phyloP scores from a whole-genome alignment of 192 early-diverging fungal genomes.

The Entomortierella lignicola region DNA sequence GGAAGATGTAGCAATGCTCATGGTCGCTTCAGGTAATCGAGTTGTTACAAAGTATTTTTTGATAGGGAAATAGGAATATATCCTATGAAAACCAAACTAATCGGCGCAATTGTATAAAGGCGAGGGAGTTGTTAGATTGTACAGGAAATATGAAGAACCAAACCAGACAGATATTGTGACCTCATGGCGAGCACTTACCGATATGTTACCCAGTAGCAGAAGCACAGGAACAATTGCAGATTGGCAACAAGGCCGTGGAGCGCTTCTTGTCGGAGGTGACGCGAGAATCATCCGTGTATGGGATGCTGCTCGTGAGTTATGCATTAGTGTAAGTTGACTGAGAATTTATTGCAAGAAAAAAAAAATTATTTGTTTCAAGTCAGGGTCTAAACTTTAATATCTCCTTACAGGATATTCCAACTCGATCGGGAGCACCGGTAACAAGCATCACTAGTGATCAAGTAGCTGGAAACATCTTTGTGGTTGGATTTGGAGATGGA shows the following conservation, averaged over 20 bases:
- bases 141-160: conserved; percentile 72
- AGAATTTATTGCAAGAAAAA: too few relatives aligned
- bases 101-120: conserved; percentile 48
- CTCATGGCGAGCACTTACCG: conserved; percentile 81
- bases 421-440: conserved; percentile 63
- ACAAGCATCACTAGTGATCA: conserved; percentile 76
- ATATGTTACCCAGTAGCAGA: conserved; percentile 68
- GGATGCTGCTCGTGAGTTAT: conserved; percentile 84
- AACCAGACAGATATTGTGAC: conserved; percentile 72
- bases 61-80: too few relatives aligned
- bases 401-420: conserved; percentile 65
- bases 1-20: conserved; percentile 83
- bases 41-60: too few relatives aligned
- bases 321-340: conserved; percentile 65
- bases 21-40: conserved; percentile 82
- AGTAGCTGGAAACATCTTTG: conserved; percentile 69
- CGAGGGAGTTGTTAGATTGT: conserved; percentile 84
- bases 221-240: conserved; percentile 74
- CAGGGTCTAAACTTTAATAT: too few relatives aligned
- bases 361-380: too few relatives aligned
- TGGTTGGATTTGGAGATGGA: conserved; percentile 83
- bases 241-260: conserved; percentile 83
- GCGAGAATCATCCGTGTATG: conserved; percentile 75
- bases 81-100: too few relatives aligned
- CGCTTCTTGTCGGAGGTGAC: conserved; percentile 76